Evolutionary conservation across 108 stramenopile genomes (phyloP), one percentile per base, ranked within the genome.

Genomic region (Cyclotella atomus): DNA sequence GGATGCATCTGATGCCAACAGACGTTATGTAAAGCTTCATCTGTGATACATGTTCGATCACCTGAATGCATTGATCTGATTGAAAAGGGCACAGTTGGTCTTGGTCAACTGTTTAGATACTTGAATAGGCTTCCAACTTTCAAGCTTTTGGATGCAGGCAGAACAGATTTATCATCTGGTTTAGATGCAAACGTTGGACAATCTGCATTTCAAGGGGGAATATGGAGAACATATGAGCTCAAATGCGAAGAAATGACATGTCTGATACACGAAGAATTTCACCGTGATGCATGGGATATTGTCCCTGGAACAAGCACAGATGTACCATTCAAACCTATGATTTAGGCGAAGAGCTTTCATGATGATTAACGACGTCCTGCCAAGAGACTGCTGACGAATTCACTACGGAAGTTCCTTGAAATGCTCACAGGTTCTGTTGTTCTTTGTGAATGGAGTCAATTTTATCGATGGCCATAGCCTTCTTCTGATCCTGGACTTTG

Each of bases 61-160:
- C 36, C 73, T 4, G 49, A 66, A 20, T 89, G 90, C 56, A 54
- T 75, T 35, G 38, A 56, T 6, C 62, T 94, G 23, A 89, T 94
- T 21, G 82, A 91, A 68, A 79, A 84, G 20, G 93, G 93, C 23
- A 59, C 75, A 35, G 86, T 94, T 25, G 93, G 93, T 12, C 49
- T 94, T 23, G 93, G 90, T 6, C 93, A 94, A 59, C 46, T 94
- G 12, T 94, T 94, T 83, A 89, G 93, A 35, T 74, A 85, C 70
- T 79, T 91, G 49, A 84, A 91, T 70, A 75, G 78, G 30, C 75
- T 94, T 19, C 93, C 93, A 10, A 88, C 87, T 36, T 94, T 94
- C 59, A 68, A 64, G 17, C 54, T 94, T 47, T 54, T 81, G 12
- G 87, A 83, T 59, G 93, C 93, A 17, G 93, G 93, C 2, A 55